Conservation (phyloP, 2,329 filamentous ascomycete species). For the Hymenotorrendiella dingleyae region DNA sequence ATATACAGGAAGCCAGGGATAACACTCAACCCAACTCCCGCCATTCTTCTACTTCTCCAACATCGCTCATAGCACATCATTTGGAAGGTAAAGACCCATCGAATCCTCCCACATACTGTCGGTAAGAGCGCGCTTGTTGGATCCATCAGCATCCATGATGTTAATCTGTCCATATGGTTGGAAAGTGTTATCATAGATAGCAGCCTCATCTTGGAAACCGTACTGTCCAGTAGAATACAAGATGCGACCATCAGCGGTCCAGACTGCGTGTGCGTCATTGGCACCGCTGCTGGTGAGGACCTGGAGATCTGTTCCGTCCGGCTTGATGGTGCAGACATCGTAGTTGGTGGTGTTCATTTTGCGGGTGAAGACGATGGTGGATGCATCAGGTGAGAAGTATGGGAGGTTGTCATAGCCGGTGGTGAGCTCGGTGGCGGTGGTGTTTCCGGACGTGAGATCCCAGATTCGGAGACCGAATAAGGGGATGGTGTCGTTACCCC, state of each 20-base stretch:
- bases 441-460: constrained; percentile 21
- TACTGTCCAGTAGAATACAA: constrained; percentile 38
- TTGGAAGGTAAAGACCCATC: constrained; percentile 26
- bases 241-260: constrained; percentile 37
- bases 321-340: constrained; percentile 37
- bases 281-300: constrained; percentile 31
- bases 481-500: too few species aligned
- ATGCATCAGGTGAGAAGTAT: constrained; percentile 34
- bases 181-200: constrained; percentile 38
- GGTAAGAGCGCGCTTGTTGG: constrained; percentile 27
- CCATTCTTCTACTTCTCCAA: too few species aligned
- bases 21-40: too few species aligned
- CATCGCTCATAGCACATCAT: constrained; percentile 10
- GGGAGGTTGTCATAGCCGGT: constrained; percentile 33
- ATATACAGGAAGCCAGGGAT: too few species aligned
- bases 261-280: constrained; percentile 41
- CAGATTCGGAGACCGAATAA: too few species aligned
- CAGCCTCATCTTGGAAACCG: constrained; percentile 38
- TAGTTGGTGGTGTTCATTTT: constrained; percentile 29
- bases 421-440: constrained; percentile 30
- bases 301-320: constrained; percentile 35
- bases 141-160: constrained; percentile 37
- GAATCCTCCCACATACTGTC: constrained; percentile 32
- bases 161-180: constrained; percentile 41
- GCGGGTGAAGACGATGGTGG: constrained; percentile 36